phyloP scores from a whole-genome alignment of 352 stramenopile species.

The Globisporangium nagaii region DNA sequence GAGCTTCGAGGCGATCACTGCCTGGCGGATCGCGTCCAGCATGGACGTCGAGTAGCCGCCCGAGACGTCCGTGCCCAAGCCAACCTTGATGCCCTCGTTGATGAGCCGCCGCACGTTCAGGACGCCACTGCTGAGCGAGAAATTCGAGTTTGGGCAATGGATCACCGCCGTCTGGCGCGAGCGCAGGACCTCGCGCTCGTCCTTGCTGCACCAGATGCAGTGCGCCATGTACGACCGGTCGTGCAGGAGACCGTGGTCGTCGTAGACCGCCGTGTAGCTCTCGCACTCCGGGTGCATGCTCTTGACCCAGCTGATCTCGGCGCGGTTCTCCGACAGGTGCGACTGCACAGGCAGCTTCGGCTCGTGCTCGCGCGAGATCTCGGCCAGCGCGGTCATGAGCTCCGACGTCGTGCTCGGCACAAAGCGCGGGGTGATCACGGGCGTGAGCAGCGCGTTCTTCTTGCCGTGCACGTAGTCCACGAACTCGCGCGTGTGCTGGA shows the following conservation, averaged over 20 bases:
- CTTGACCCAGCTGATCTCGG: conserved; percentile 86
- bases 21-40: conserved; percentile 87
- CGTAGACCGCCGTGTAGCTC: conserved; percentile 78
- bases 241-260: conserved; percentile 85
- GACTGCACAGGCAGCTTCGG: conserved; percentile 84
- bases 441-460: conserved; percentile 70
- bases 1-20: conserved; percentile 88
- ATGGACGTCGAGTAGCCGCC: conserved; percentile 94
- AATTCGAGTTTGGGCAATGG: conserved; percentile 94
- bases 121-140: conserved; percentile 87
- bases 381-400: conserved; percentile 77
- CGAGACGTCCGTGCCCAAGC: conserved; percentile 92
- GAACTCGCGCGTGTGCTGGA: conserved; percentile 84
- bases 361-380: conserved; percentile 74
- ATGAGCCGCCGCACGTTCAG: conserved; percentile 75
- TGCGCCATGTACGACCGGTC: conserved; percentile 93
- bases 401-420: conserved; percentile 84
- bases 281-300: conserved; percentile 75
- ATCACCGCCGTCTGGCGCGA: conserved; percentile 77
- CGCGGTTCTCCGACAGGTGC: conserved; percentile 88
- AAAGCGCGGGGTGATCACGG: conserved; percentile 92
- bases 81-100: conserved; percentile 85
- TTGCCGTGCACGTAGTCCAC: conserved; percentile 82
- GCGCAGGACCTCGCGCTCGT: conserved; percentile 71
- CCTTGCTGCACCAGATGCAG: conserved; percentile 82